Base-by-base conservation (phyloP, 495 filamentous ascomycete genomes). In the Aspergillus cavernicola region DNA sequence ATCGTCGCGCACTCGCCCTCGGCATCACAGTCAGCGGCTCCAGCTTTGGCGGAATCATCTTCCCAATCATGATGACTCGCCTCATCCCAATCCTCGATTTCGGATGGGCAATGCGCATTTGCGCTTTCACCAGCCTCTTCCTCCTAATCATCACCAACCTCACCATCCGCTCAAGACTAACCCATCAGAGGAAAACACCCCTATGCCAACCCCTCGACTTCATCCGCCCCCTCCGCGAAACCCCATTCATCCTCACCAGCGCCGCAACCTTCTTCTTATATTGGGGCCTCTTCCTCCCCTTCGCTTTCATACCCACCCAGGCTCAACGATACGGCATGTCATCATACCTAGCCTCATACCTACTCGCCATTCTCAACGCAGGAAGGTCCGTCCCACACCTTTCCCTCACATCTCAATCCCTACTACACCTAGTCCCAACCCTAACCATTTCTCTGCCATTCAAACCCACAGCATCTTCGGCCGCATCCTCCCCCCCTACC, bases 401-500 rank as follows among this genome's bases (percentile, higher is more conserved):
- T 28, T 9, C 24, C 10, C 39, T 24, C 23, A n/a, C 16, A 32
- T 9, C 18, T 10, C 20, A 3, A 35, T 33, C 35, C 32, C 29
- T 22, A 16, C 24, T n/a, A n/a, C n/a, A n/a, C n/a, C n/a, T n/a
- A n/a, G n/a, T n/a, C n/a, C 44, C 35, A n/a, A 31, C 26, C 26
- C 44, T 33, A 55, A 55, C 12, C 12, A 29, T 15, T 20, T 16
- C 12, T 29, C n/a, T n/a, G n/a, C n/a, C n/a, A n/a, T n/a, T 36
- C 41, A 9, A 10, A 29, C 35, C 7, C 3, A 29, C 18, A 79
- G 83, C 52, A 78, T 90, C 52, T 76, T 86, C 40, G 88, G 88
- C n/a, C 82, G 88, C 42, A 88, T 87, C 42, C 54, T 88, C 8
- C 87, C 87, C 2, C 85, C 85, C n/a, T 80, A 82, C 57, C 42